Evolutionary conservation across 202 grass and related monocot genomes (phyloP), one percentile per base, ranked within the genome.

Genomic region (Schoenoplectus tabernaemontani): DNA sequence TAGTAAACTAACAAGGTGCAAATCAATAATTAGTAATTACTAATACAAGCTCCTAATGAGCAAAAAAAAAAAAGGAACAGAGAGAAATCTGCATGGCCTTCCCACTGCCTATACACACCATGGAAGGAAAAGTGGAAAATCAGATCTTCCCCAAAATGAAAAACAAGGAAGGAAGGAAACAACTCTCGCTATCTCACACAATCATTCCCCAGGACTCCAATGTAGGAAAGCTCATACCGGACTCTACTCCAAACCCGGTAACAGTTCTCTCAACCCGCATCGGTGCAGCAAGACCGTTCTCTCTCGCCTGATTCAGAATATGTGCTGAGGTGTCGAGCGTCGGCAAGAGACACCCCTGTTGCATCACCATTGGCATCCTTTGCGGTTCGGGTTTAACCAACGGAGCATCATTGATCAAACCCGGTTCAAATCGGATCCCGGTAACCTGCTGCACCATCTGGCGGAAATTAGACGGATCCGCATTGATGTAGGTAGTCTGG

Each of bases 361-460:
- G 44, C 37, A 64, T 28, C 24, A 46, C 34, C 7, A 32, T n/a
- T 5, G 74, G 36, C 5, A 66, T 48, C 78, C 78, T 48, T 58
- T 80, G 43, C 26, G 24, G 48, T 57, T 32, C 82, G 64, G 76
- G 54, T n/a, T 60, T 76, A 4, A 19, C 22, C 3, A 53, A 39
- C 6, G 9, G 13, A 0, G 39, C n/a, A 23, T 10, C 2, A 47
- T 10, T 0, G 24, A 47, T 81, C 28, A 70, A 5, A 20, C 72
- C 70, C 9, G 50, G 37, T 36, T 66, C 74, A 13, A 54, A 28
- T 53, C 64, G 48, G 85, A 87, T 41, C 28, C 93, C 93, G 57
- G 93, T 97, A 64, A 89, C 80, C 81, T 89, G 88, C 82, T 97
- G 93, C 70, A 97, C 93, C 88, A 97, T 86, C 83, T 86, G 85